Percentiles rank a stretch among this genome's conserved stretches.
Conservation (phyloP, 345 rosid species). For the Punica granatum region DNA sequence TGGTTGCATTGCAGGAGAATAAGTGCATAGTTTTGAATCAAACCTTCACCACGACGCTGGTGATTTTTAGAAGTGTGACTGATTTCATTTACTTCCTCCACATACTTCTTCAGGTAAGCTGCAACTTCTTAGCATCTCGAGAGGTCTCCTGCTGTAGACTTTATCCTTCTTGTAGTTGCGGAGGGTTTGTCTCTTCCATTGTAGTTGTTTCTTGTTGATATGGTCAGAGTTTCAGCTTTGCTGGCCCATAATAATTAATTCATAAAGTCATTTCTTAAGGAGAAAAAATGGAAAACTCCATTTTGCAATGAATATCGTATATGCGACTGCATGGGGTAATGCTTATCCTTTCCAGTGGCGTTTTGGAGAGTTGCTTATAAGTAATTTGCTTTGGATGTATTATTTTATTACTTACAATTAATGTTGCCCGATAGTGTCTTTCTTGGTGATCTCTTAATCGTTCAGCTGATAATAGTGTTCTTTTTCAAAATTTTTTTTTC, state of each 20-base stretch:
- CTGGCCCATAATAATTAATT: not conserved
- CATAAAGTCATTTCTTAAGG: not conserved
- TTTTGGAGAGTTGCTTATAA: not conserved
- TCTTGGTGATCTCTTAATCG: not conserved
- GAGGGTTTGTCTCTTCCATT: not conserved
- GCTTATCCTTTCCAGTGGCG: not conserved
- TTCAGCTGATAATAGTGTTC: not conserved
- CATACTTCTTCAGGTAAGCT: slow-evolving; percentile 75
- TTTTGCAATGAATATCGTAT: not conserved
- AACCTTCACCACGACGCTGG: slow-evolving; percentile 37
- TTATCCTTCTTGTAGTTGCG: not conserved
- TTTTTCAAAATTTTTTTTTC: not conserved
- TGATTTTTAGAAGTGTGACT: slow-evolving; percentile 45
- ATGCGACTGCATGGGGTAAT: not conserved
- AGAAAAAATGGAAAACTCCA: not conserved
- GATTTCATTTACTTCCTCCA: slow-evolving; percentile 60
- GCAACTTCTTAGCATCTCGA: not conserved
- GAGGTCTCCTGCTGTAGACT: not conserved
- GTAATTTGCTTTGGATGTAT: not conserved
- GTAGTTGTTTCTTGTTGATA: not conserved
- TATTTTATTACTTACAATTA: not conserved
- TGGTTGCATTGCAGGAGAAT: slow-evolving; percentile 40
- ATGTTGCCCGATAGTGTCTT: not conserved
- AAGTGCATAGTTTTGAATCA: slow-evolving; percentile 47
- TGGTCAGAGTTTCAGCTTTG: not conserved